Evolutionary conservation across 106 monocot genomes (phyloP), one percentile per base, ranked within the genome.

Genomic region (Chionographis japonica): DNA sequence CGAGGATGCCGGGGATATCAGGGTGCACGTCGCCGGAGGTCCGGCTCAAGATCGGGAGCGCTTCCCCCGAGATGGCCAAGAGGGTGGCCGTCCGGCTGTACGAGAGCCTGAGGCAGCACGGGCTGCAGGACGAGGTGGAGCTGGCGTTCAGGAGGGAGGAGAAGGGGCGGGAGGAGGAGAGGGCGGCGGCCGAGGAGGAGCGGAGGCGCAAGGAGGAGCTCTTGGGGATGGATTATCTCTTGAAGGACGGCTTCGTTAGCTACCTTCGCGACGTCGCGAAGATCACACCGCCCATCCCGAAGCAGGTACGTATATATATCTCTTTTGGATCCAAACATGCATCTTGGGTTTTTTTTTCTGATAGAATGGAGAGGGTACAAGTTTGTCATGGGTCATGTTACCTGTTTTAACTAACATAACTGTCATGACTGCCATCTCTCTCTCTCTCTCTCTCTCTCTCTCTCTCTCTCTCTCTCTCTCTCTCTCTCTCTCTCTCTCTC

Each of bases 21-120:
- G 68, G 68, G 40, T 68, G 68, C 41, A 19, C 56, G 15, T 56
- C 68, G 17, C 68, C 56, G 53, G 68, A 68, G 59, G 58, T 60
- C 19, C 42, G 27, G 27, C 12, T 60, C 20, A 70, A 70, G 58
- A 70, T 60, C 50, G 49, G 36, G 2, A n/a, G 6, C 19, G 70
- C 58, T 4, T 60, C 68, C 1, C 68, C 68, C 14, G 68, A 70
- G 13, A 70, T 49, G 58, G 50, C 27, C 1, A 59, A 38, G 60
- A 38, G 60, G 14, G 12, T 70, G 17, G 70, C 70, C 6, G 12
- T 50, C 3, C 2, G 70, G 50, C 20, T 70, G 1, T 70, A 60
- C 16, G 59, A 51, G 58, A 60, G 58, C 7, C 7, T 70, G 70
- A 49, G 20, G 70, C 18, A 39, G 50, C 58, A 70, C 16, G 58